These are phyloP conservation scores for Tilletia setariae DNA, from an alignment of 1,284 basidiomycete genomes.

Conservation along the genomic window DNA sequence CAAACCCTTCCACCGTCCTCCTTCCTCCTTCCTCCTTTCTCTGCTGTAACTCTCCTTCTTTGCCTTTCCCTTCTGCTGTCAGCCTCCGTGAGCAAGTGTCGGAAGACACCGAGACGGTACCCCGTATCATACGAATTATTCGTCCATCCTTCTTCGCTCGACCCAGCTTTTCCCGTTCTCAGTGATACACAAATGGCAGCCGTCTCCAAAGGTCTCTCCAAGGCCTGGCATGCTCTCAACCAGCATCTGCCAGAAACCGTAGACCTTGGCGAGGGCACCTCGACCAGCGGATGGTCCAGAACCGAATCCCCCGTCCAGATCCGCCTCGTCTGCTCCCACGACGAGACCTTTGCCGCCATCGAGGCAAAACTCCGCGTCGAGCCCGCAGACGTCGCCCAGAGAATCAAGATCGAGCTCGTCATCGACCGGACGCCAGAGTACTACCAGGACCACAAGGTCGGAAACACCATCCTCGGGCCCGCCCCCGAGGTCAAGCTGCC, in stretches of 20 bases:
- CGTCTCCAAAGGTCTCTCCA: not conserved
- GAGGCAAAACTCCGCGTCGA: conserved; percentile 7
- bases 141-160: too few species aligned
- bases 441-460: not conserved
- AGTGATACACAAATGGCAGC: not conserved
- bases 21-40: too few species aligned
- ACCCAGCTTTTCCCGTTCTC: too few species aligned
- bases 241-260: conserved; percentile 2
- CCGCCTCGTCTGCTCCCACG: not conserved
- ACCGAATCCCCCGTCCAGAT: conserved; percentile 8
- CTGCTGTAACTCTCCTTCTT: too few species aligned
- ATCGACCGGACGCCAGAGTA: not conserved
- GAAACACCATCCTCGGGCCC: not conserved
- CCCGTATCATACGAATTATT: too few species aligned
- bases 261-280: not conserved
- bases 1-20: too few species aligned
- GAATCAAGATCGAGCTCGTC: not conserved
- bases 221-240: conserved; percentile 11
- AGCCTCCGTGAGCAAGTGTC: too few species aligned
- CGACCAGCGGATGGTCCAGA: not conserved
- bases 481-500: conserved; percentile 2
- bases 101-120: too few species aligned
- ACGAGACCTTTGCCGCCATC: not conserved
- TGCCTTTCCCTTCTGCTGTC: too few species aligned
- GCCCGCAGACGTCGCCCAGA: not conserved